phyloP scores from a whole-genome alignment of 1,284 basidiomycete genomes.

The Ganoderma multipileum region DNA sequence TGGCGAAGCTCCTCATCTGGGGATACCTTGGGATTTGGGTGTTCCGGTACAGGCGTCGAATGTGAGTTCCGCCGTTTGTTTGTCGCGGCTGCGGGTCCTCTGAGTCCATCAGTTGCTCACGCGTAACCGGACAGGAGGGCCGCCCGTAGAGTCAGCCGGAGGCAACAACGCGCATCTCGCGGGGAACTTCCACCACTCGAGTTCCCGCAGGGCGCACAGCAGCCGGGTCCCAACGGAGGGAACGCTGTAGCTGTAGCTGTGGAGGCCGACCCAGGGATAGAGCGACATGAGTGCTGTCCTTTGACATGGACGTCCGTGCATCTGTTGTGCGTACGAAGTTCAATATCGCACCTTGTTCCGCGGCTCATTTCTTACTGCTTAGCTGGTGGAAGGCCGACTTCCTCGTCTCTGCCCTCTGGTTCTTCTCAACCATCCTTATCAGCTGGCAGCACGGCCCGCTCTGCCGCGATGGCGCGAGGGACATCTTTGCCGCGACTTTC shows the following conservation, averaged over 20 bases:
- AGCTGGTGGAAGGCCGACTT: constrained; percentile 17
- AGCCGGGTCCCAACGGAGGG: neutral
- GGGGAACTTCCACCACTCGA: constrained; percentile 1
- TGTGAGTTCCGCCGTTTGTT: constrained; percentile 3
- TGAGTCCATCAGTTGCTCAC: neutral
- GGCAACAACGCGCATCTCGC: neutral
- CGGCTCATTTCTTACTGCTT: neutral
- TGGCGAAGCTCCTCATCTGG: constrained; percentile 17
- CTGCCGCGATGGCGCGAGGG: constrained; percentile 61
- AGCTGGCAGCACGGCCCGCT: constrained; percentile 69
- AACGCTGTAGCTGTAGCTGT: neutral
- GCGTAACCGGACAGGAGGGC: neutral
- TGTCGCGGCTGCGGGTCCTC: neutral
- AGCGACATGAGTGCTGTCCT: neutral
- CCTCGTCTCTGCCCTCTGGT: constrained; percentile 72
- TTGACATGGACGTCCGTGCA: constrained; percentile 2
- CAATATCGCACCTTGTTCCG: neutral
- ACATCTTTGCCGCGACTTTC: constrained; percentile 3
- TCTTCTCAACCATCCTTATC: constrained; percentile 72
- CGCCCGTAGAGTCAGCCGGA: neutral
- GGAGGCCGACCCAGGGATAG: neutral
- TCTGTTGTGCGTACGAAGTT: neutral
- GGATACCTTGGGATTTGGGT: constrained; percentile 17
- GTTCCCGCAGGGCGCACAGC: neutral
- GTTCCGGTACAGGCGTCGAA: constrained; percentile 10